These are phyloP conservation scores for Beta lomatogona DNA, from an alignment of 179 eudicot species.

Conservation along the genomic window DNA sequence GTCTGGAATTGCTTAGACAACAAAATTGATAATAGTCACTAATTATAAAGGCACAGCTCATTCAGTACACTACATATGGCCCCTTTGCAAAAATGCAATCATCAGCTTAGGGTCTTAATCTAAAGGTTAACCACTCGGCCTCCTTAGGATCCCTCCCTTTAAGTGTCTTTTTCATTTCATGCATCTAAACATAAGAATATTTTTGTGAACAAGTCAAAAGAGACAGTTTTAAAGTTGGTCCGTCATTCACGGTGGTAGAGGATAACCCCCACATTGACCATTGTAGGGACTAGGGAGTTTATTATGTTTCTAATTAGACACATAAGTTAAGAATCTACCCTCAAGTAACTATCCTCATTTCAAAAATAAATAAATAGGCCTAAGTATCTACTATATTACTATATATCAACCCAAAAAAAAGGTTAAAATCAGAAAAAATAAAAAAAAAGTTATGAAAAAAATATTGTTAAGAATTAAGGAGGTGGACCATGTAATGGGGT, in stretches of 20 bases:
- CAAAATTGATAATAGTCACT: not conserved
- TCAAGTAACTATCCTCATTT: no score
- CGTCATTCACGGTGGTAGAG: conserved; percentile 28
- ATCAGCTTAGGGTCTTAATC: not conserved
- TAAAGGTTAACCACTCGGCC: no score
- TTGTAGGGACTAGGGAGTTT: conserved; percentile 7
- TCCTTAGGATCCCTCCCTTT: conserved; percentile 5
- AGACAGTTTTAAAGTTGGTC: conserved; percentile 29
- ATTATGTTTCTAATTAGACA: not conserved
- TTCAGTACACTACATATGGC: no score
- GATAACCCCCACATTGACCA: conserved; percentile 26
- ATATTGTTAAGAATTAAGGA: not conserved
- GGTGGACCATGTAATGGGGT: conserved; percentile 20
- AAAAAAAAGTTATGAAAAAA: no score
- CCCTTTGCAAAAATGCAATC: not conserved
- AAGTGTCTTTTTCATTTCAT: conserved; percentile 7
- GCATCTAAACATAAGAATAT: not conserved
- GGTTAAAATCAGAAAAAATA: no score
- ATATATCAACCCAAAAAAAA: no score
- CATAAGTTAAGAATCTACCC: no score
- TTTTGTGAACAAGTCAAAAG: conserved; percentile 28
- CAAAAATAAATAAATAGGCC: no score
- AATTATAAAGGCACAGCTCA: not conserved
- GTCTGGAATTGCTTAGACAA: conserved; percentile 13
- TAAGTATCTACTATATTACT: no score